Percentiles rank a stretch among this genome's conserved stretches.
Evolutionary conservation across 306 rosid genomes (phyloP).

Genomic region (Carpinus viminea): DNA sequence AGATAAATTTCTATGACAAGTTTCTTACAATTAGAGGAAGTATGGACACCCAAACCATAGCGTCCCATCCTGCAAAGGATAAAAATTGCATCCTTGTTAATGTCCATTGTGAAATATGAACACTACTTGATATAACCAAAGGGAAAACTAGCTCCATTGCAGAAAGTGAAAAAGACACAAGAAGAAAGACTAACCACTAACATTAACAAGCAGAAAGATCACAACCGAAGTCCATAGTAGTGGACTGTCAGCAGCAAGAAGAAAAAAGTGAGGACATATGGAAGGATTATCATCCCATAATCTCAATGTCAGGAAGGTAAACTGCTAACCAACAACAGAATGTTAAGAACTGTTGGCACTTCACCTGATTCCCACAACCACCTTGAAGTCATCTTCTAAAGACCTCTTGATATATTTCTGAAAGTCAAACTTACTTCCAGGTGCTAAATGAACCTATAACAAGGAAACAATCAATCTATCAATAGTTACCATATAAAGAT

Average conservation of each 20-base stretch:
- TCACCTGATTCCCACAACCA: slow-evolving; percentile 96
- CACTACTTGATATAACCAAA: neutral
- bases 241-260: slow-evolving; percentile 67
- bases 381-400: slow-evolving; percentile 96
- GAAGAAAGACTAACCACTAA: slow-evolving; percentile 59
- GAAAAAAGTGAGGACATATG: slow-evolving; percentile 9
- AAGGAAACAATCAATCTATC: neutral
- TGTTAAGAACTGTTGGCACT: slow-evolving; percentile 12
- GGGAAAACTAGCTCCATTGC: neutral
- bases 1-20: neutral
- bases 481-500: neutral
- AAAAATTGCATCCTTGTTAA: neutral
- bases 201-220: slow-evolving; percentile 83
- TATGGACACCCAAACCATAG: slow-evolving; percentile 63
- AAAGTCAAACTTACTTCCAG: slow-evolving; percentile 92
- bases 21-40: slow-evolving; percentile 70
- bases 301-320: neutral
- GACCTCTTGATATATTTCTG: slow-evolving; percentile 94
- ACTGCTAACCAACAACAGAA: neutral
- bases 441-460: slow-evolving; percentile 86
- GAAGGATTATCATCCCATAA: slow-evolving; percentile 1
- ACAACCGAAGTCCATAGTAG: slow-evolving; percentile 82
- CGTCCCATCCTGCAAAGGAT: slow-evolving; percentile 74
- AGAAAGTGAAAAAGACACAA: neutral
- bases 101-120: slow-evolving; percentile 7